Percentiles rank a stretch among this genome's conserved stretches.
These are phyloP conservation scores for Trypanosoma grayi DNA, from an alignment of 208 protist genomes.

Conservation along the genomic window DNA sequence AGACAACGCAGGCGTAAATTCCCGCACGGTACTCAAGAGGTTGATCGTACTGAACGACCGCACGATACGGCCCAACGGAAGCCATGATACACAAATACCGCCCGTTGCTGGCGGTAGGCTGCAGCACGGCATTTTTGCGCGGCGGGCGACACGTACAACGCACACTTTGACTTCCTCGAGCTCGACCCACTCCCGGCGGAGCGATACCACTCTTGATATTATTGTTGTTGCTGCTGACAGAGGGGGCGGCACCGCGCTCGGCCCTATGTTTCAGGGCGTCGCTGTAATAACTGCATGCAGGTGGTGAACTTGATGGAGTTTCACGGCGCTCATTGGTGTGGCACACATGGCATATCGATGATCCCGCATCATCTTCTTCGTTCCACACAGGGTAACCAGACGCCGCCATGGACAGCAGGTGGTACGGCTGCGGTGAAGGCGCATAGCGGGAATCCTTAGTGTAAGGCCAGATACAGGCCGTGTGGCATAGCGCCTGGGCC, in stretches of 20 bases:
- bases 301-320: not conserved
- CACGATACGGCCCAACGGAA: conserved; percentile 60
- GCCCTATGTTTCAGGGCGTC: not conserved
- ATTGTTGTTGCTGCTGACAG: not conserved
- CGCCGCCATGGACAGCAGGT: conserved; percentile 49
- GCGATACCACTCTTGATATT: not conserved
- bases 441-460: conserved; percentile 36
- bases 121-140: conserved; percentile 10
- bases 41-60: conserved; percentile 28
- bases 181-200: not conserved
- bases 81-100: conserved; percentile 74
- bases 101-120: conserved; percentile 54
- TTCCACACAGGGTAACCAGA: conserved; percentile 53
- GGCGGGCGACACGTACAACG: not conserved
- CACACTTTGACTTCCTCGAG: not conserved
- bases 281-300: conserved; percentile 14
- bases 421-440: conserved; percentile 36
- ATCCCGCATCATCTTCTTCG: conserved; percentile 27
- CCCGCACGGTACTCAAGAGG: conserved; percentile 48
- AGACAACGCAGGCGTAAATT: conserved; percentile 65
- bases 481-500: conserved; percentile 36
- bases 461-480: conserved; percentile 26
- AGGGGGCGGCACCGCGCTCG: not conserved
- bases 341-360: conserved; percentile 5
- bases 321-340: not conserved